Base-by-base conservation (phyloP, 2,329 filamentous ascomycete genomes). In the Myriangium duriaei region DNA sequence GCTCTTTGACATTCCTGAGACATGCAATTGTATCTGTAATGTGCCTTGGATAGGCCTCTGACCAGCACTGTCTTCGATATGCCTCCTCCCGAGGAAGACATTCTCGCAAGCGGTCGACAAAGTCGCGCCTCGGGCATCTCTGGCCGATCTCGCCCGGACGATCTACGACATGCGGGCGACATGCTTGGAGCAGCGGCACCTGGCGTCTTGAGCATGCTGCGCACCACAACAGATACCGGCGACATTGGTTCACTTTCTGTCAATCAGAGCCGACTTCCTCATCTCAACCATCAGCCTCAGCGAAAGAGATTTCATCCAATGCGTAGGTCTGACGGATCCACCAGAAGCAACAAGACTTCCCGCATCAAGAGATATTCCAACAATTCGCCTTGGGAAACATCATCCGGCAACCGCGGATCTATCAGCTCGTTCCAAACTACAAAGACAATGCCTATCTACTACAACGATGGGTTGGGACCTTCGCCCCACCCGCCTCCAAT, bases 131-230 rank as follows among this genome's bases (percentile, higher is more conserved):
- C 64, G 21, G 62, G 62, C 49, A 46, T 62, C 38, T 68, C 65
- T 15, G 52, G 49, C 15, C 49, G 48, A 33, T 58, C 58, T 51
- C 57, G 26, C 53, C 21, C 21, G 7, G 7, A 26, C 21, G 21
- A 26, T 26, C 53, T 26, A 51, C 49, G 37, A 42, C 50, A 12
- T 26, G 53, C 34, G 49, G 54, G 41, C 53, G 51, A 53, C 44
- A 42, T 46, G 44, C 42, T 51, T 46, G 44, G 49, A 41, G 40
- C 49, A 32, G 37, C 55, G 41, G 41, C 49, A 53, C 59, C 60
- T 16, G 63, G 60, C 29, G 58, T 68, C 42, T 54, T 64, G 51
- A 65, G 61, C 44, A 69, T 69, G 65, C 61, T 68, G 39, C 61
- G 62, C 41, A 68, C 64, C 9, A 61, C 60, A 6, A 68, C 63